phyloP scores from a whole-genome alignment of 2,329 filamentous ascomycete genomes.

The Microcyclospora pomicola region DNA sequence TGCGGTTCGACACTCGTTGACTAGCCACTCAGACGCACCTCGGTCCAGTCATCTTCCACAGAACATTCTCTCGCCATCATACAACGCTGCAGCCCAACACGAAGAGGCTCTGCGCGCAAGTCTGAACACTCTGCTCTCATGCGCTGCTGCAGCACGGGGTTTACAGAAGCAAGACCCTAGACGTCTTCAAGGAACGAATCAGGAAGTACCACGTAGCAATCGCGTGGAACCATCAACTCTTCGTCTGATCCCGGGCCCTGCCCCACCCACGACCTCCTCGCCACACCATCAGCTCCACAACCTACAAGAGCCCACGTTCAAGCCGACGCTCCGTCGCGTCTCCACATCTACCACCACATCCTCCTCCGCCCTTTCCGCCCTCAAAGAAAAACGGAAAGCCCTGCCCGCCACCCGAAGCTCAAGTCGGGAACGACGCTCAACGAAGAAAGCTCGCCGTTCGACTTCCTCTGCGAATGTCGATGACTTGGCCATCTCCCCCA shows the following conservation, averaged over 20 bases:
- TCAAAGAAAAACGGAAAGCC: slow-evolving; percentile 33
- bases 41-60: slow-evolving; percentile 41
- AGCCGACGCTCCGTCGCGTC: slow-evolving; percentile 23
- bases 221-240: slow-evolving; percentile 40
- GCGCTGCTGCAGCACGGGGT: slow-evolving; percentile 75
- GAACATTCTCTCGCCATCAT: slow-evolving; percentile 58
- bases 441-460: slow-evolving; percentile 30
- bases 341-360: slow-evolving; percentile 17
- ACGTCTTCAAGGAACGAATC: not conserved
- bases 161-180: slow-evolving; percentile 49
- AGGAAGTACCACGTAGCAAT: slow-evolving; percentile 9
- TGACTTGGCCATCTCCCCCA: slow-evolving; percentile 36
- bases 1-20: slow-evolving; percentile 19
- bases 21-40: slow-evolving; percentile 21
- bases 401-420: slow-evolving; percentile 23
- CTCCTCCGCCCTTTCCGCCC: slow-evolving; percentile 11
- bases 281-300: slow-evolving; percentile 4
- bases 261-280: slow-evolving; percentile 23
- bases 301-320: slow-evolving; percentile 20
- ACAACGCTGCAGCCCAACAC: slow-evolving; percentile 60
- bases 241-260: slow-evolving; percentile 46
- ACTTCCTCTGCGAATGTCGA: slow-evolving; percentile 15
- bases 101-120: slow-evolving; percentile 86
- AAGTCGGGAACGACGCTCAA: slow-evolving; percentile 30
- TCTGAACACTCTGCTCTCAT: slow-evolving; percentile 90